Base-by-base conservation (phyloP, 768 basidiomycete species). In the Xanthoconium stramineum region DNA sequence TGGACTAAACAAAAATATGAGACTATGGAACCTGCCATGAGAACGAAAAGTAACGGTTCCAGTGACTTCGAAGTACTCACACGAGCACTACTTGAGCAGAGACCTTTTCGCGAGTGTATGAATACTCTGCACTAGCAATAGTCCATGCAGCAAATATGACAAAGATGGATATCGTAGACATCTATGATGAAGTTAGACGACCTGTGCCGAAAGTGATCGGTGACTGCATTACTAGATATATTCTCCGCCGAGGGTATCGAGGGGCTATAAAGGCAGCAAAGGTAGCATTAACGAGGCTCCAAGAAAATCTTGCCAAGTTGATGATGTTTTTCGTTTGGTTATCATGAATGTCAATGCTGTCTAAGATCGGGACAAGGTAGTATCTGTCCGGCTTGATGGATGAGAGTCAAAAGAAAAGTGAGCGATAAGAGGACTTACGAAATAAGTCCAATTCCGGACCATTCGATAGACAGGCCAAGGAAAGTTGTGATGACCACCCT, bases 381-480 rank as follows among this genome's bases (percentile, higher is more conserved):
- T 24, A 4, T 24, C 24, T 24, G 24, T 24, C 24, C 24, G 24
- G 24, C 24, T 24, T 24, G 24, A 24, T 24, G 24, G 24, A 24
- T 24, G 24, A 24, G 24, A 24, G 24, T 24, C 24, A 24, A 24
- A 24, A 24, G 24, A 24, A 24, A 24, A 4, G 24, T 4, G 4
- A 24, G 4, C 24, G 24, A 36, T 9, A 17, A 4, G 10, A 30
- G n/a, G 10, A 19, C 52, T n/a, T 30, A 58, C 57, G 38, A 20
- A 24, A 39, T 42, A 20, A 55, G 14, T 30, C 44, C 57, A 37
- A 12, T 12, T 14, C 53, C 65, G 39, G 56, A 24, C 61, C 51
- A 66, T 10, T 61, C 48, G 3, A 33, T 32, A 29, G 53, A 65
- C 6, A 65, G 38, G 9, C 46, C 64, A 1, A 65, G 48, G 45